phyloP scores from a whole-genome alignment of 2,329 filamentous ascomycete species.

The Neofusicoccum parvum region DNA sequence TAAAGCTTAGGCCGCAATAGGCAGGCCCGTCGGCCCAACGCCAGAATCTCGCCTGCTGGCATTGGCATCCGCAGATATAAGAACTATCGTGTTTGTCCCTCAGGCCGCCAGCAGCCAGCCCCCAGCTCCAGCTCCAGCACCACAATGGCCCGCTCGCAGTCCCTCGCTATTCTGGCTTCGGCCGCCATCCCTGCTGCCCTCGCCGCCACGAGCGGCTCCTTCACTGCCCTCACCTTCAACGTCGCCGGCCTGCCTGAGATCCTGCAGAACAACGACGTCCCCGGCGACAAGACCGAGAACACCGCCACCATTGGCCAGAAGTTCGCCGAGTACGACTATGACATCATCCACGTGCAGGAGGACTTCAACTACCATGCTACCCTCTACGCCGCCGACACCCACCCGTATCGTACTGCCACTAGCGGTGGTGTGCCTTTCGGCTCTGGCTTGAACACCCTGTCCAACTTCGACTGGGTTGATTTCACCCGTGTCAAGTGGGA shows the following conservation, averaged over 20 bases:
- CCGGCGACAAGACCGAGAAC: constrained; percentile 64
- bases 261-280: constrained; percentile 62
- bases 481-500: constrained; percentile 63
- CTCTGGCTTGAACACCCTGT: constrained; percentile 65
- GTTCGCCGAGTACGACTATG: constrained; percentile 58
- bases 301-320: constrained; percentile 58
- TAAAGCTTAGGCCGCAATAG: background rate
- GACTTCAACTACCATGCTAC: constrained; percentile 70
- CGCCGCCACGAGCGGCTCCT: constrained; percentile 35
- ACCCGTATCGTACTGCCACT: constrained; percentile 63
- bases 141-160: background rate
- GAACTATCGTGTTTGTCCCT: background rate
- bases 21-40: background rate
- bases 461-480: constrained; percentile 60
- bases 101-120: background rate
- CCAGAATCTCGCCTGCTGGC: constrained; percentile 2
- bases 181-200: constrained; percentile 5
- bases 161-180: constrained; percentile 10
- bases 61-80: constrained; percentile 11
- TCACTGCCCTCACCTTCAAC: constrained; percentile 60
- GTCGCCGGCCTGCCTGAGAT: constrained; percentile 61
- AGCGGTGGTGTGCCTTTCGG: constrained; percentile 67
- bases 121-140: background rate
- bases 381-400: constrained; percentile 63
- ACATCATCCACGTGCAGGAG: constrained; percentile 66